Evolutionary conservation across 306 rosid genomes (phyloP), one percentile per base, ranked within the genome.

Genomic region (Dicorynia guianensis): DNA sequence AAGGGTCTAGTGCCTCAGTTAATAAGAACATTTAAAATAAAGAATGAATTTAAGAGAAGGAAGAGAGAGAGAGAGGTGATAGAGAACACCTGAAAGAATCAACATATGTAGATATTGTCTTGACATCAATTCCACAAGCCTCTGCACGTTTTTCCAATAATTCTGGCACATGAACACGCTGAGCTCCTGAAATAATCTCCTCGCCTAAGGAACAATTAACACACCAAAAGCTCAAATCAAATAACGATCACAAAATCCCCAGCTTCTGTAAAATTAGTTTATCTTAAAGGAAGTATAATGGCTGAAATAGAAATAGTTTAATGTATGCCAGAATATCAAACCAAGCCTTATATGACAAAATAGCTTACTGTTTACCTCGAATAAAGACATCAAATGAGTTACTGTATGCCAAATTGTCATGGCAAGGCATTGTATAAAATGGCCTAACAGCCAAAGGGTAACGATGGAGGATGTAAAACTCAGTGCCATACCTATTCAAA

Each of bases 101-200:
- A 0, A 96, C 85, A 55, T 96, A 96, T 8, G 98, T 19, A 44
- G 91, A 81, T 53, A 96, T 89, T 20, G 99, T 87, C 55, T 73
- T 76, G 3, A 90, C 90, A 1, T 92, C 99, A 69, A 92, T 90
- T 56, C 97, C 98, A 1, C 89, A 84, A 19, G 97, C 90, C 11
- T 62, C 84, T 7, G 98, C 99, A 57, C 97, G 96, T 57, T 92
- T 76, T 15, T 85, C 82, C 78, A 96, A 75, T n/a, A 92, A 72
- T 18, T 92, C 98, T 8, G 96, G 89, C 18, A 79, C 85, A 34
- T 96, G 98, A 18, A 96, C 40, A 85, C 99, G 99, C 80, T 96
- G 98, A 13, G 91, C 98, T 49, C 99, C 99, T 0, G 99, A 96
- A 82, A 96, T 96, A 6, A 96, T 96, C 76, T 96, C 99, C 88